Base-by-base conservation (phyloP, 441 rosid species). In the Mallotus japonicus region DNA sequence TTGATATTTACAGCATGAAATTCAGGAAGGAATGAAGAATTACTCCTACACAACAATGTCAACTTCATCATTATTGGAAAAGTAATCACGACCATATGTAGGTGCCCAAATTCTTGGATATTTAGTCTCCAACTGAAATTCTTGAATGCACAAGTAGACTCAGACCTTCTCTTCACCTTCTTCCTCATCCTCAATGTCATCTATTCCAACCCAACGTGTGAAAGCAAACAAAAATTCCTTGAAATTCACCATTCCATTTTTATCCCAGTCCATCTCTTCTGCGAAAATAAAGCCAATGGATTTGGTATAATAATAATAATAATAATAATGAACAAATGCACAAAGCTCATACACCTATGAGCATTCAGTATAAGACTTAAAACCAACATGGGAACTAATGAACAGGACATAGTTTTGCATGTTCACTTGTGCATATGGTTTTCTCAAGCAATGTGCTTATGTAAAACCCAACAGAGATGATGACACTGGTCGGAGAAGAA, bases 221-320 rank as follows among this genome's bases (percentile, higher is more conserved):
- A 92, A 91, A 69, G 97, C 99, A 72, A 95, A 95, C 50, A 95
- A 78, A 78, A 91, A 92, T 77, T 95, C 99, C 86, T 91, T 95
- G 83, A 94, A 89, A 79, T 86, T 92, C 76, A 94, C 97, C 87
- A 76, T 82, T 46, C 95, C 97, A 61, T 89, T 95, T 68, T 80
- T 91, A 80, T 92, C 97, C 97, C 97, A 92, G 84, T 92, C 99
- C 97, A 92, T 91, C 84, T 95, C 99, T 80, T 91, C 97, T 93
- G 90, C 85, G 86, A 49, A n/a, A 34, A 51, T 15, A 16, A 56
- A 16, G 19, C 12, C 11, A 64, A 16, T 4, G 11, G 0, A 34
- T 19, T 47, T 14, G 54, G 51, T 28, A 63, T 49, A 6, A 19
- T 34, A 8, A 44, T 6, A 7, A n/a, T 20, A 58, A 44, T 6